Conservation (phyloP, 257 asterid genomes). For the Solanum neorickii region DNA sequence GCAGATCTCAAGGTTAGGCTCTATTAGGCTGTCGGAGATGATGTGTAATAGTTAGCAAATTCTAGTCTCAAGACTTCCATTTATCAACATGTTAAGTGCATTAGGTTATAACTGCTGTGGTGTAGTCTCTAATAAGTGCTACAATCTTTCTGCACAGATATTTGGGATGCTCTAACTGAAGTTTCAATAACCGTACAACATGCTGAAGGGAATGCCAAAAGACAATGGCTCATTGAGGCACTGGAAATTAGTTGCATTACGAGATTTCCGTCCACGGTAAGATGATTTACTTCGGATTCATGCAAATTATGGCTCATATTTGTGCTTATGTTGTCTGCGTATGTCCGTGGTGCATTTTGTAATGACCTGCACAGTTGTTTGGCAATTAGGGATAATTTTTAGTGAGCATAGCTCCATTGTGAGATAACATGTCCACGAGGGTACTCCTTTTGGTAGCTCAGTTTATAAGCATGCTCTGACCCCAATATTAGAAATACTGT, state of each 20-base stretch:
- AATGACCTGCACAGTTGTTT: neutral
- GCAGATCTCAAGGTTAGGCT: conserved; percentile 54
- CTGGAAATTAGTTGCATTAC: conserved; percentile 68
- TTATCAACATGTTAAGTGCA: neutral
- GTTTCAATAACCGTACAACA: conserved; percentile 50
- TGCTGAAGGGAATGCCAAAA: conserved; percentile 45
- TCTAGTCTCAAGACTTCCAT: neutral
- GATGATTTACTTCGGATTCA: neutral
- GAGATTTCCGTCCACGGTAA: conserved; percentile 84
- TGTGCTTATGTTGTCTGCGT: neutral
- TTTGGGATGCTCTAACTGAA: conserved; percentile 76
- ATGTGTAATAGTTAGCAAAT: neutral
- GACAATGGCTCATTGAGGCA: conserved; percentile 78
- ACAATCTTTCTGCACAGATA: conserved; percentile 29
- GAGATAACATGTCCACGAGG: neutral
- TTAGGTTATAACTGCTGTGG: neutral
- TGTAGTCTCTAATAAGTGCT: neutral
- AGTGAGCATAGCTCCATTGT: neutral
- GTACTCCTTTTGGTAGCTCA: neutral
- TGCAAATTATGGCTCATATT: neutral
- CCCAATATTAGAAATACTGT: neutral
- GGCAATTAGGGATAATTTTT: neutral
- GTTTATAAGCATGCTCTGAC: neutral
- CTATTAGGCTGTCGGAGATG: neutral
- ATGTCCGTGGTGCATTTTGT: neutral